A percentile compares a stretch with the other conserved stretches of the same genome.
phyloP scores from a whole-genome alignment of 305 asterid genomes.

The Rubia peregrina region DNA sequence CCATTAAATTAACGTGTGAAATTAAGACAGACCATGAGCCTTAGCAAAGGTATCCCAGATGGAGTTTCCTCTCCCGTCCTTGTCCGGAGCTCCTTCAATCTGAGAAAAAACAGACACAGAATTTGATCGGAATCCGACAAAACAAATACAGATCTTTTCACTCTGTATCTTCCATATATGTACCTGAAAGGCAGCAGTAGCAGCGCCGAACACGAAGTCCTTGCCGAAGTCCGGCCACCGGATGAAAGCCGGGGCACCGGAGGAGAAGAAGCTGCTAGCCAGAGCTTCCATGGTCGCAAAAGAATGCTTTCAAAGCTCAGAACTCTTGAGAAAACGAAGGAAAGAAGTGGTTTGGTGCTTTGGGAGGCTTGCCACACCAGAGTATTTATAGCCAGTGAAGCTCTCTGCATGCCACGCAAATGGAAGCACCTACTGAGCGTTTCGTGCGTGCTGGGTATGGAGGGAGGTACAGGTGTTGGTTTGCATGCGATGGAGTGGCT shows the following conservation, averaged over 20 bases:
- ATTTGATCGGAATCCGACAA: neutral
- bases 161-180: no score
- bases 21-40: neutral
- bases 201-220: conserved; percentile 11
- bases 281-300: neutral
- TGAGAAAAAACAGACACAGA: neutral
- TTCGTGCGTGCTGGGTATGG: neutral
- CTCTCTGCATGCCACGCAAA: neutral
- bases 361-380: neutral
- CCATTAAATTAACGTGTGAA: neutral
- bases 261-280: neutral
- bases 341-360: neutral
- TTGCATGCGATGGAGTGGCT: neutral
- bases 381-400: neutral
- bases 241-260: conserved; percentile 1
- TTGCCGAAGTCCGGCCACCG: neutral
- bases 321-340: neutral
- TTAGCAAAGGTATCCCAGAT: conserved; percentile 10
- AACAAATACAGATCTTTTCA: neutral
- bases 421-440: neutral
- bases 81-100: neutral
- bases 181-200: conserved; percentile 14
- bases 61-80: conserved; percentile 5
- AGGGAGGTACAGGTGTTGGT: neutral
- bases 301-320: neutral